These are phyloP conservation scores for Trypanosoma platydactyli DNA, from an alignment of 208 protist genomes.

Conservation along the genomic window DNA sequence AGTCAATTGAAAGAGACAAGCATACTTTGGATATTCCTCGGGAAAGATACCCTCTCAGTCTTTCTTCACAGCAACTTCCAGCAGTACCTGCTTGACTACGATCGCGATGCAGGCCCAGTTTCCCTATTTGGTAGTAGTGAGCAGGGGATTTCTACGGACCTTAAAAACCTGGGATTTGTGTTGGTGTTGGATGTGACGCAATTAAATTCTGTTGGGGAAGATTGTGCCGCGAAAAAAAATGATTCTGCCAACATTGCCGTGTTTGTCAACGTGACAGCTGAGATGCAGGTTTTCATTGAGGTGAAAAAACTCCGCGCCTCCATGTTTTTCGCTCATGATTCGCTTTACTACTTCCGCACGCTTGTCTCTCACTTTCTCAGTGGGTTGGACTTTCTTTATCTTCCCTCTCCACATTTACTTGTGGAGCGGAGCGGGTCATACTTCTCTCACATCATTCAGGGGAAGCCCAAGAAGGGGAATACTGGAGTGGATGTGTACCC, in stretches of 20 bases:
- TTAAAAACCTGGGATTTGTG: constrained; percentile 27
- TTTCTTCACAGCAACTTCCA: constrained; percentile 32
- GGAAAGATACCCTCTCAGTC: constrained; percentile 13
- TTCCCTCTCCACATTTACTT: constrained; percentile 44
- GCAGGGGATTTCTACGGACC: constrained; percentile 11
- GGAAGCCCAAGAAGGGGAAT: constrained; percentile 1
- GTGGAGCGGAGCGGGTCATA: constrained; percentile 55
- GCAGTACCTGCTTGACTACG: constrained; percentile 21
- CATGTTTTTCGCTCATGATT: constrained; percentile 56
- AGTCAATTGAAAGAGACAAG: constrained; percentile 24
- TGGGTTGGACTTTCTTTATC: constrained; percentile 33
- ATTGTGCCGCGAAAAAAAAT: neutral
- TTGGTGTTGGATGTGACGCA: constrained; percentile 19
- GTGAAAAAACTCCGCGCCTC: constrained; percentile 44
- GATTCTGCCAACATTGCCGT: constrained; percentile 12
- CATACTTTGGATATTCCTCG: constrained; percentile 13
- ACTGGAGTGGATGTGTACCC: neutral
- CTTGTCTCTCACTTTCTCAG: constrained; percentile 31
- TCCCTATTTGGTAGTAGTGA: constrained; percentile 29
- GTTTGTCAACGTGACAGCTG: constrained; percentile 21
- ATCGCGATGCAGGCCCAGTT: constrained; percentile 13
- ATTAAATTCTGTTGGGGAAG: neutral
- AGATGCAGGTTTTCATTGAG: constrained; percentile 36
- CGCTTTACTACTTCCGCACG: constrained; percentile 41
- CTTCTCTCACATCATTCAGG: constrained; percentile 28